Evolutionary conservation across 208 protist species (phyloP), one percentile per base, ranked within the genome.

Genomic region (Kentomonas sorsogonicus): DNA sequence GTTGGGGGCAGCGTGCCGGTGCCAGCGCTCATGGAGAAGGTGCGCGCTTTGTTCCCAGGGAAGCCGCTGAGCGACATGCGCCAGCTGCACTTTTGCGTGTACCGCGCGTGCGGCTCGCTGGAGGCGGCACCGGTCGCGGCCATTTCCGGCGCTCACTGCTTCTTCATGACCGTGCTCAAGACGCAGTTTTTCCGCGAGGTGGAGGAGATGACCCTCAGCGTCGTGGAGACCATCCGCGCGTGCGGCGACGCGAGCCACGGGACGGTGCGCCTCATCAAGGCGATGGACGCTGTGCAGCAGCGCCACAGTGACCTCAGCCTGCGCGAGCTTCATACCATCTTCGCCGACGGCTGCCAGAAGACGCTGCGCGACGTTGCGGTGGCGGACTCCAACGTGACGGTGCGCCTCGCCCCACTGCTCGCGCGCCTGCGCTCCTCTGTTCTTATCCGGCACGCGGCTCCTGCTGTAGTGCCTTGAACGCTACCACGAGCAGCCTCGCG

Each of bases 201-300:
- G 30, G 88, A 91, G 60, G 63, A 66, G 54, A 89, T 90, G 53
- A 91, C 88, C 0, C 57, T 94, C 31, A 58, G 60, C 9, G 82
- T 87, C 7, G 71, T 86, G 15, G 83, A 94, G 47, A 65, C 64
- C 18, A 70, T 91, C 29, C 80, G 88, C 13, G 52, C 59, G 7
- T 55, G 63, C 11, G 71, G 66, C 11, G 81, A 91, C 38, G 43
- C 41, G 15, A 66, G 59, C 22, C 66, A 57, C 23, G 71, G 66
- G 41, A 65, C 30, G 16, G 74, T 91, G n/a, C 15, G 52, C 15
- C 50, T 94, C 27, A 53, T 59, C 3, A 85, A 79, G 54, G 65
- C 74, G 13, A 65, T 68, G 20, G 29, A 69, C 4, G 69, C 80
- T 2, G 48, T 94, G 36, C 61, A 50, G 15, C 30, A 44, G 23